Percentiles rank a stretch among this genome's conserved stretches.
phyloP scores from a whole-genome alignment of 2,329 filamentous ascomycete genomes.

The Beauveria sp. region DNA sequence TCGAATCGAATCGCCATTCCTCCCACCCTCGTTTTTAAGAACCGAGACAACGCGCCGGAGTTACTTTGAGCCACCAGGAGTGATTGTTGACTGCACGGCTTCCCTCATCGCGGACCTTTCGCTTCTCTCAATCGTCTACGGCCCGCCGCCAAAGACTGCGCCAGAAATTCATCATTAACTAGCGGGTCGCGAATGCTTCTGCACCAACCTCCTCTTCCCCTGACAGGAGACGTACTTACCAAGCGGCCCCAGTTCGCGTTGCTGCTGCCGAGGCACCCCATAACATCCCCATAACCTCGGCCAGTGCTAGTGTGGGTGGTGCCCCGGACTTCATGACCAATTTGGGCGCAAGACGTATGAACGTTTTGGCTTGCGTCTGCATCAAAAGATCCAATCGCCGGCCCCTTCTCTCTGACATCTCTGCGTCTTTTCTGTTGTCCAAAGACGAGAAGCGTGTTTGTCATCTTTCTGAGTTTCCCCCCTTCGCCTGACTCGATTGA shows the following conservation, averaged over 20 bases:
- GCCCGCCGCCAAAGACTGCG: background rate
- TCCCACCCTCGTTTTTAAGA: background rate
- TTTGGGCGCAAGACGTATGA: conserved; percentile 1
- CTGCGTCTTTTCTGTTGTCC: background rate
- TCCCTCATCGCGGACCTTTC: no score
- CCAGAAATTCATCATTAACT: background rate
- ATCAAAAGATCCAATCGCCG: conserved; percentile 3
- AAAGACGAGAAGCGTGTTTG: conserved; percentile 5
- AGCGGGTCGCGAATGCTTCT: background rate
- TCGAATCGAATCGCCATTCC: background rate
- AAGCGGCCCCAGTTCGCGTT: background rate
- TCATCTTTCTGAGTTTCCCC: background rate
- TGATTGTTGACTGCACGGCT: background rate
- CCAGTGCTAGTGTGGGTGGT: conserved; percentile 4
- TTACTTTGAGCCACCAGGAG: background rate
- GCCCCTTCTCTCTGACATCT: background rate
- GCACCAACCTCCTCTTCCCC: background rate
- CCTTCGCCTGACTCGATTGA: background rate
- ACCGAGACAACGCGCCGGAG: background rate
- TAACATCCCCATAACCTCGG: conserved; percentile 9
- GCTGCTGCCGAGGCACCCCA: conserved; percentile 8
- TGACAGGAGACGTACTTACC: background rate
- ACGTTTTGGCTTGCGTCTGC: background rate
- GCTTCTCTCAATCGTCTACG: background rate
- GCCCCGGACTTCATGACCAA: conserved; percentile 8